phyloP scores from a whole-genome alignment of 2,329 filamentous ascomycete genomes.

The Penicillium sp. region DNA sequence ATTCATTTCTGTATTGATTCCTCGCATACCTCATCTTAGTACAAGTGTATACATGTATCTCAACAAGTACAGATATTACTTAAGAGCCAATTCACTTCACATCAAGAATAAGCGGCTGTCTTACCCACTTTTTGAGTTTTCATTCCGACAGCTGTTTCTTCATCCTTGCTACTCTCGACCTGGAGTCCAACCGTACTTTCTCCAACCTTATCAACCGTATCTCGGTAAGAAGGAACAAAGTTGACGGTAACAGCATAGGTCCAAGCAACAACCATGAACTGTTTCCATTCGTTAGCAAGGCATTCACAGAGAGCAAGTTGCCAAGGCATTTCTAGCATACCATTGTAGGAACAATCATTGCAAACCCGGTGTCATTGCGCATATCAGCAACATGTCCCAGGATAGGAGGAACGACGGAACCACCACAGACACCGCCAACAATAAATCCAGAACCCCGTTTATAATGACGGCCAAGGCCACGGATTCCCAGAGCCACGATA shows the following conservation, averaged over 20 bases:
- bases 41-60: too few species aligned
- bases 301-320: slow-evolving; percentile 14
- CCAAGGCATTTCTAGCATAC: slow-evolving; percentile 22
- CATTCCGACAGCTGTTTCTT: slow-evolving; percentile 27
- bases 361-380: slow-evolving; percentile 59
- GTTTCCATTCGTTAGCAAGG: slow-evolving; percentile 1
- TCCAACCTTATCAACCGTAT: slow-evolving; percentile 59
- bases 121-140: slow-evolving; percentile 15
- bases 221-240: slow-evolving; percentile 63
- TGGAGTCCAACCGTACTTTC: slow-evolving; percentile 47
- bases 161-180: slow-evolving; percentile 18
- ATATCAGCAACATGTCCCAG: slow-evolving; percentile 67
- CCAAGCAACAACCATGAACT: slow-evolving; percentile 59
- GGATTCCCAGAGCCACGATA: slow-evolving; percentile 74
- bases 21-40: background rate
- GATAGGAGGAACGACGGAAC: slow-evolving; percentile 71
- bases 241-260: slow-evolving; percentile 63
- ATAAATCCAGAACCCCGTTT: slow-evolving; percentile 75
- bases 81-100: background rate
- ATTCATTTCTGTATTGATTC: background rate
- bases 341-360: slow-evolving; percentile 66
- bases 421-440: slow-evolving; percentile 69
- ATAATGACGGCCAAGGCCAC: slow-evolving; percentile 72
- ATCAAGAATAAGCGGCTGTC: background rate
- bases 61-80: background rate